Percentiles rank a stretch among this genome's conserved stretches.
phyloP scores from a whole-genome alignment of 805 yeast species.

The Candida morakotiae region DNA sequence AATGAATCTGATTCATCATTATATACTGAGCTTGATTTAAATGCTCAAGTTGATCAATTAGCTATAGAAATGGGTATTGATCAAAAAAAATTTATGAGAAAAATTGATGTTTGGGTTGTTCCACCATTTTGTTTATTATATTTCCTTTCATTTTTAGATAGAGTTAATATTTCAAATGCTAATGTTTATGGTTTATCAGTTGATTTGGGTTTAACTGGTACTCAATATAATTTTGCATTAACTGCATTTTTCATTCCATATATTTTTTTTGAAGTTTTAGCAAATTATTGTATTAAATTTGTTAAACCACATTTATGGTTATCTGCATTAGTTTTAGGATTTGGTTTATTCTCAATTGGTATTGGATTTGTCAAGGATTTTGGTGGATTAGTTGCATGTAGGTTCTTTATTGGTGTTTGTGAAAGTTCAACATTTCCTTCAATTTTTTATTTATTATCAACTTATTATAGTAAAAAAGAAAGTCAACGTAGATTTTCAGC shows the following conservation, averaged over 20 bases:
- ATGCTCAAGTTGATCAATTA: constrained; percentile 15
- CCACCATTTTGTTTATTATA: constrained; percentile 76
- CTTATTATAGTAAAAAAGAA: constrained; percentile 61
- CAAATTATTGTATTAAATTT: constrained; percentile 57
- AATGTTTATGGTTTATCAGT: constrained; percentile 62
- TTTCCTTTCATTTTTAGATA: constrained; percentile 71
- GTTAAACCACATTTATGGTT: constrained; percentile 66
- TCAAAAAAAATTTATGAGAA: constrained; percentile 54
- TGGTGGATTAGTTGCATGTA: constrained; percentile 56
- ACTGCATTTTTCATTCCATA: constrained; percentile 74
- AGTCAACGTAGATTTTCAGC: constrained; percentile 66
- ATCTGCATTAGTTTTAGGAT: constrained; percentile 51
- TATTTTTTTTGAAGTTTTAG: constrained; percentile 57
- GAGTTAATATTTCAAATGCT: constrained; percentile 82
- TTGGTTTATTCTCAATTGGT: constrained; percentile 61
- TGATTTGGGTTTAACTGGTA: constrained; percentile 51
- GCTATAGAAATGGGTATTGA: constrained; percentile 41
- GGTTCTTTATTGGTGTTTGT: constrained; percentile 62
- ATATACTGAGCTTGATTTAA: constrained; percentile 1
- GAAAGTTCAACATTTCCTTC: constrained; percentile 77
- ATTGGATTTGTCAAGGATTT: constrained; percentile 61
- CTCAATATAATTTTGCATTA: constrained; percentile 60
- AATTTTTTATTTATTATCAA: constrained; percentile 63
- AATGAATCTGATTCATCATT: background rate
- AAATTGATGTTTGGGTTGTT: constrained; percentile 64